Conservation (phyloP, 495 filamentous ascomycete genomes). For the Penicillium simplicissimum region DNA sequence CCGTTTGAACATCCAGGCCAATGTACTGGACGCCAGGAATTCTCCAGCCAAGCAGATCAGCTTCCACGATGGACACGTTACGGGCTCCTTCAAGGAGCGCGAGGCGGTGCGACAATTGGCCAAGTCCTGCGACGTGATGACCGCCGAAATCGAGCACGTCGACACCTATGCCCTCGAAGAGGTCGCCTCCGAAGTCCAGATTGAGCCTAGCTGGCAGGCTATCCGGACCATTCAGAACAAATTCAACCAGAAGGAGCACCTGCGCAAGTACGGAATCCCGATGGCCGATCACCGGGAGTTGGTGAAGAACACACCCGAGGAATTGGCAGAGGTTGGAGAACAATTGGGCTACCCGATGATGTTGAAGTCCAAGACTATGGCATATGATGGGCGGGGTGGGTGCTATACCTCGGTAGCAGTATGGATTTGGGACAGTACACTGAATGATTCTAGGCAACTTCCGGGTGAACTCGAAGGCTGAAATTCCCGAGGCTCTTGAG, state of each 20-base stretch:
- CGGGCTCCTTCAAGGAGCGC: constrained; percentile 81
- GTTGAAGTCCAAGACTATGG: constrained; percentile 90
- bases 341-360: constrained; percentile 85
- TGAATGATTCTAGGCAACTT: constrained; percentile 62
- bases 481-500: constrained; percentile 68
- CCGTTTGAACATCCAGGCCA: constrained; percentile 76
- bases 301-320: constrained; percentile 49
- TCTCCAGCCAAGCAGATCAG: constrained; percentile 92
- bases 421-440: neutral
- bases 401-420: neutral
- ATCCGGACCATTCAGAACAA: constrained; percentile 96
- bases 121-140: constrained; percentile 75
- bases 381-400: constrained; percentile 83
- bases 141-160: constrained; percentile 98
- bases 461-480: constrained; percentile 64
- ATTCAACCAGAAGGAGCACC: constrained; percentile 84
- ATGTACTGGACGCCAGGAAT: constrained; percentile 75
- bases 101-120: constrained; percentile 77
- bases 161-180: constrained; percentile 90
- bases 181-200: constrained; percentile 59
- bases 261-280: constrained; percentile 65
- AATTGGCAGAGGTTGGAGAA: constrained; percentile 62
- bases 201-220: constrained; percentile 90
- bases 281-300: constrained; percentile 69
- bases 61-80: constrained; percentile 68